Evolutionary conservation across 768 basidiomycete genomes (phyloP).

Genomic region (Mycena chlorophos): DNA sequence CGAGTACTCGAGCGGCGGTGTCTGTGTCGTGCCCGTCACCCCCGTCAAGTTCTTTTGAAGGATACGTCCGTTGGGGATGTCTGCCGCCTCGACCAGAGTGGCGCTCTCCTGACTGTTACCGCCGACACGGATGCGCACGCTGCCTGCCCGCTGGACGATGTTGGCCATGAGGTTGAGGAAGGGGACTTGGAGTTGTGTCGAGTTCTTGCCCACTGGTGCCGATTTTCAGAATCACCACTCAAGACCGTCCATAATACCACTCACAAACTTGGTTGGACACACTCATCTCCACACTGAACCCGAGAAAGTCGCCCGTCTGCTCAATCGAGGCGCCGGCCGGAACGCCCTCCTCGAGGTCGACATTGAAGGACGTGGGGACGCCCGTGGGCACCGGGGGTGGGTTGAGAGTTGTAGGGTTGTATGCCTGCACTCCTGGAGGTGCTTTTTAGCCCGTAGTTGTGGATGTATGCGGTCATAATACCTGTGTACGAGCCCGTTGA

Average conservation of each 20-base stretch:
- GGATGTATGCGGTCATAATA: too few relatives aligned
- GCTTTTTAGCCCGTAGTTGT: too few relatives aligned
- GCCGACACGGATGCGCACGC: constrained; percentile 51
- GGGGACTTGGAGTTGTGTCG: constrained; percentile 38
- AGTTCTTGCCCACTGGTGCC: constrained; percentile 2
- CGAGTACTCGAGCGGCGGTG: constrained; percentile 54
- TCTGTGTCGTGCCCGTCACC: constrained; percentile 38
- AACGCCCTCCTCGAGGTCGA: constrained; percentile 42
- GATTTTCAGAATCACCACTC: constrained; percentile 22
- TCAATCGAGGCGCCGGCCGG: constrained; percentile 38
- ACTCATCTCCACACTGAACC: constrained; percentile 47
- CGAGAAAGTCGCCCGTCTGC: constrained; percentile 33
- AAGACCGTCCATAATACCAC: constrained; percentile 12
- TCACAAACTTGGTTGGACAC: constrained; percentile 41
- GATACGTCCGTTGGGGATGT: constrained; percentile 37
- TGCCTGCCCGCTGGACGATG: constrained; percentile 48
- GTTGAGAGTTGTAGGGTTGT: constrained; percentile 50
- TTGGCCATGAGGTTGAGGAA: constrained; percentile 61
- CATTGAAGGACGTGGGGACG: constrained; percentile 42
- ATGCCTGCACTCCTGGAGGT: constrained; percentile 43
- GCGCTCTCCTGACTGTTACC: constrained; percentile 62
- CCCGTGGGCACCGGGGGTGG: constrained; percentile 51
- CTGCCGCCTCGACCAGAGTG: constrained; percentile 29
- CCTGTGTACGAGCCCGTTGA: too few relatives aligned
- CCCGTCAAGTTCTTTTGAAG: constrained; percentile 40